Percentiles rank a stretch among this genome's conserved stretches.
phyloP scores from a whole-genome alignment of 2,329 filamentous ascomycete species.

The Aureobasidium namibiae region DNA sequence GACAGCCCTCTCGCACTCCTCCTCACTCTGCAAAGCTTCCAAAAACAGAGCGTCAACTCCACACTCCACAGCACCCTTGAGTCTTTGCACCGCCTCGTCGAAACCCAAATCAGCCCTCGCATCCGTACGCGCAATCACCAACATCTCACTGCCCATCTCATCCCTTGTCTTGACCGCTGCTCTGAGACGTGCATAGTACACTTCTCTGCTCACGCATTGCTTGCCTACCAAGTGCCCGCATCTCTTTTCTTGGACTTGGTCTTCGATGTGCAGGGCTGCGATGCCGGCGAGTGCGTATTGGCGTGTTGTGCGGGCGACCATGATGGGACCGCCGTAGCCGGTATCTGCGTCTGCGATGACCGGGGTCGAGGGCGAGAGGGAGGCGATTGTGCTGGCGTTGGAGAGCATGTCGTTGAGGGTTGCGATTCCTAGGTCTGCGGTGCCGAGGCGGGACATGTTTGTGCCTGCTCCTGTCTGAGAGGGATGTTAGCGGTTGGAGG shows the following conservation, averaged over 20 bases:
- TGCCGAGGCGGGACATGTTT: slow-evolving; percentile 51
- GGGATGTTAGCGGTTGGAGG: background rate
- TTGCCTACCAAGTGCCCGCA: slow-evolving; percentile 59
- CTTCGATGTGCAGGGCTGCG: slow-evolving; percentile 54
- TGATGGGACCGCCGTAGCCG: slow-evolving; percentile 46
- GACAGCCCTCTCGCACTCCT: slow-evolving; percentile 42
- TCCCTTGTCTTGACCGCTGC: slow-evolving; percentile 46
- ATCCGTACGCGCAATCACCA: slow-evolving; percentile 59
- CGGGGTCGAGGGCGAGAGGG: slow-evolving; percentile 46
- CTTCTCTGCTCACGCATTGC: slow-evolving; percentile 45
- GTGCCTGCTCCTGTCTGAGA: slow-evolving; percentile 56
- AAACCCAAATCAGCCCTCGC: slow-evolving; percentile 50
- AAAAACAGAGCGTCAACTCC: slow-evolving; percentile 55
- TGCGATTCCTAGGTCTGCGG: slow-evolving; percentile 55
- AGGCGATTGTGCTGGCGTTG: slow-evolving; percentile 58
- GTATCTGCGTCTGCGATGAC: slow-evolving; percentile 57
- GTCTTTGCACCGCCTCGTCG: slow-evolving; percentile 45
- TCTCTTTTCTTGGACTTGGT: slow-evolving; percentile 56
- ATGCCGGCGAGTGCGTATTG: slow-evolving; percentile 48
- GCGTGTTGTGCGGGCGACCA: slow-evolving; percentile 47
- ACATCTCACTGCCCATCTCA: slow-evolving; percentile 46
- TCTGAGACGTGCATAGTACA: slow-evolving; percentile 48
- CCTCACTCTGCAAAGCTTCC: slow-evolving; percentile 47
- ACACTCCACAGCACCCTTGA: slow-evolving; percentile 40
- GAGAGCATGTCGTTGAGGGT: slow-evolving; percentile 55